phyloP scores from a whole-genome alignment of 2,329 filamentous ascomycete genomes.

The Aspergillus texensis region DNA sequence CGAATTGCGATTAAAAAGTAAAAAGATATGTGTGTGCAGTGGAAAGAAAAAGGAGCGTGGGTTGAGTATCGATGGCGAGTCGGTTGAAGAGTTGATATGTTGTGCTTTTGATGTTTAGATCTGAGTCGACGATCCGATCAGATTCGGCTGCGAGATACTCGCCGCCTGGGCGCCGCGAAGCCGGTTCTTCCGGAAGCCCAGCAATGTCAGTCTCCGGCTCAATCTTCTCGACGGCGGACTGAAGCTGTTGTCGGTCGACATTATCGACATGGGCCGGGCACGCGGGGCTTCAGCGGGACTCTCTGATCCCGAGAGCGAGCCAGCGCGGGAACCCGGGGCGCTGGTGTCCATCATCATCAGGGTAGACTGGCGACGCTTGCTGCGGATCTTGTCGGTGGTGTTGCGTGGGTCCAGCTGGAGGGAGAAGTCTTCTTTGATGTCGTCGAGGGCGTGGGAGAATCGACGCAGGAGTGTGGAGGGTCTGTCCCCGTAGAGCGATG shows the following conservation, averaged over 20 bases:
- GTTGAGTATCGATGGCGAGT: neutral
- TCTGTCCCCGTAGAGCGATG: constrained; percentile 29
- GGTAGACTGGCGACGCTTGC: constrained; percentile 31
- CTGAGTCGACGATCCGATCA: constrained; percentile 37
- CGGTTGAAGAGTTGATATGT: neutral
- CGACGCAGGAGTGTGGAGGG: constrained; percentile 32
- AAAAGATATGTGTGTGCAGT: neutral
- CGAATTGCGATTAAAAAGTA: neutral
- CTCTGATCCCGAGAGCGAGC: constrained; percentile 13
- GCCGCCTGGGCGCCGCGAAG: constrained; percentile 13
- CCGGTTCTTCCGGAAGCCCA: constrained; percentile 27
- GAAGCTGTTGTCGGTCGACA: constrained; percentile 25
- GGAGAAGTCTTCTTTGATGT: constrained; percentile 38
- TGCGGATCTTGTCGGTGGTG: constrained; percentile 28
- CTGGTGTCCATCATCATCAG: constrained; percentile 22
- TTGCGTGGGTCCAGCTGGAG: constrained; percentile 26
- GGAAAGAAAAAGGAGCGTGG: neutral
- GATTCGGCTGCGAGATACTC: constrained; percentile 37
- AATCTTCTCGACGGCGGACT: constrained; percentile 24
- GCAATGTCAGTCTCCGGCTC: constrained; percentile 29
- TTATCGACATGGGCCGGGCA: constrained; percentile 30
- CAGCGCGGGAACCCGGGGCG: constrained; percentile 5
- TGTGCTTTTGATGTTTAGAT: constrained; percentile 12
- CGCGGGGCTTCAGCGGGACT: constrained; percentile 18
- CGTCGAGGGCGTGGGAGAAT: constrained; percentile 39